Conservation (phyloP, 2,329 filamentous ascomycete species). For the Calonectria montana region DNA sequence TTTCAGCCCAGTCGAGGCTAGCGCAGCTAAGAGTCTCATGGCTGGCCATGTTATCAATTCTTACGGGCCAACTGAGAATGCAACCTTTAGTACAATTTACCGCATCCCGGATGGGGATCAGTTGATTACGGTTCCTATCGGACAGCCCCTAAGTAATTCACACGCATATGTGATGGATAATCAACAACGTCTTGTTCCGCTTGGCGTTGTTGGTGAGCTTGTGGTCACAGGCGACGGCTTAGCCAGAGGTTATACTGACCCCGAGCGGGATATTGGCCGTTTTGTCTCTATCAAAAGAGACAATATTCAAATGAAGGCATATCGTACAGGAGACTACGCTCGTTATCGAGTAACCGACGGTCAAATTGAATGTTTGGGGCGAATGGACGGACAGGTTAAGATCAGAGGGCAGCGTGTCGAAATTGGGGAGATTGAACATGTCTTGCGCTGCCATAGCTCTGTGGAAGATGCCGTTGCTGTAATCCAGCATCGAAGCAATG, state of each 20-base stretch:
- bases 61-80: not conserved
- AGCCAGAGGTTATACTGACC: not conserved
- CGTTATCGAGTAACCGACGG: not conserved
- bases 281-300: not conserved
- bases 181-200: not conserved
- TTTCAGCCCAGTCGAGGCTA: not conserved
- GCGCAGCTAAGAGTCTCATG: not conserved
- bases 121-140: not conserved
- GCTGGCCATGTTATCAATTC: not conserved
- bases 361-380: not conserved
- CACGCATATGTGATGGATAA: not conserved
- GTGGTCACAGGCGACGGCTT: not conserved
- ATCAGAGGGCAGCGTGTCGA: conserved; percentile 43
- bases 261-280: not conserved
- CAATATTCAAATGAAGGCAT: not conserved
- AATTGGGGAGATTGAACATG: conserved; percentile 44
- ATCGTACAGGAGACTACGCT: not conserved
- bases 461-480: not conserved
- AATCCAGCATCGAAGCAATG: not conserved
- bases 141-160: not conserved
- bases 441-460: not conserved
- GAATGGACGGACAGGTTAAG: conserved; percentile 44
- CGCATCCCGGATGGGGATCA: not conserved
- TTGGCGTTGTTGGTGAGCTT: not conserved
- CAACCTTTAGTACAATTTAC: not conserved